Conservation (phyloP, 345 rosid species). For the Hevea brasiliensis region DNA sequence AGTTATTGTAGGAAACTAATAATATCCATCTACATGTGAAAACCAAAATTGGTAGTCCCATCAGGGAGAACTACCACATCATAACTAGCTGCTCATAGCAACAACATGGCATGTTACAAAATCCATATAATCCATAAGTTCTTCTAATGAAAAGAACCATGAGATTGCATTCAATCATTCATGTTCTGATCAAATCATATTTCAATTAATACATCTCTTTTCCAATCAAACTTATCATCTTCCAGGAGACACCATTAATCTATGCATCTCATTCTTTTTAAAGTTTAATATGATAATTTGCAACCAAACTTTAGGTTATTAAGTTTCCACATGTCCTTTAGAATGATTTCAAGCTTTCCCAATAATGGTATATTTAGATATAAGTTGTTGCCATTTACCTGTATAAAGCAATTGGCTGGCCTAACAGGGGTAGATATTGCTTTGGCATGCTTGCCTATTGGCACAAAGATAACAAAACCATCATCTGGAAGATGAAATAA, state of each 20-base stretch:
- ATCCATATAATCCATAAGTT: background rate
- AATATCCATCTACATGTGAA: background rate
- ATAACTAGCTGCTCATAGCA: background rate
- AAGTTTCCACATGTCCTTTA: background rate
- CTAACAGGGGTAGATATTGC: conserved; percentile 92
- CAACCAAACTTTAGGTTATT: background rate
- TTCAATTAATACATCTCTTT: background rate
- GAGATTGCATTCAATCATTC: background rate
- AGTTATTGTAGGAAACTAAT: background rate
- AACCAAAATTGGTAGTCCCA: background rate
- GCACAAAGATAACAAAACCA: conserved; percentile 44
- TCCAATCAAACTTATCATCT: conserved; percentile 3
- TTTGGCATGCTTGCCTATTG: conserved; percentile 90
- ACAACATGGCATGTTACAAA: background rate
- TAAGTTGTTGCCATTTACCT: conserved; percentile 51
- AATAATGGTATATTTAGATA: background rate
- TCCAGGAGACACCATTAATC: background rate
- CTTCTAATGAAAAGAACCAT: background rate
- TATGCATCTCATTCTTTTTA: background rate
- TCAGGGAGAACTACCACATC: background rate
- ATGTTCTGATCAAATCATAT: background rate
- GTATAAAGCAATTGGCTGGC: conserved; percentile 90
- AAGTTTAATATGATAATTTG: background rate
- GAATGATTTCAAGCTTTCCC: conserved; percentile 1
- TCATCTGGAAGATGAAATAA: conserved; percentile 36